Percentiles rank a stretch among this genome's conserved stretches.
Conservation (phyloP, 2,329 filamentous ascomycete genomes). For the Beauveria australis region DNA sequence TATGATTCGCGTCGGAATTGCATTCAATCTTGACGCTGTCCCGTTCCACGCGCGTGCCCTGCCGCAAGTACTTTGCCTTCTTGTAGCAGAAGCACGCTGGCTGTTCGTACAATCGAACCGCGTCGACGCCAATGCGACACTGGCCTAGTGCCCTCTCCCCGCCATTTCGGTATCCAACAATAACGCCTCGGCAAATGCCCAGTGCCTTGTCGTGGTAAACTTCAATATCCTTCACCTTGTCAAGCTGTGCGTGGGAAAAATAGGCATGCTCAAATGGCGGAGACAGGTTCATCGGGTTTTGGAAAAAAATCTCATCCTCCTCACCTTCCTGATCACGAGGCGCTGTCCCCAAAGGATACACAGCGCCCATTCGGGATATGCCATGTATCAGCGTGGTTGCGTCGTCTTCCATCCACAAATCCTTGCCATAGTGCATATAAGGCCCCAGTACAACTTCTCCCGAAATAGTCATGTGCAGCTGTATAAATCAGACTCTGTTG, state of each 20-base stretch:
- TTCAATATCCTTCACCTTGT: background rate
- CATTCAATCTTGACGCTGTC: background rate
- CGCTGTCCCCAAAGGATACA: background rate
- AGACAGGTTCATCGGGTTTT: constrained; percentile 1
- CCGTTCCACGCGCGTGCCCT: background rate
- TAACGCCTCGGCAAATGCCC: background rate
- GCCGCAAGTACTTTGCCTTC: constrained; percentile 3
- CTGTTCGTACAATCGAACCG: background rate
- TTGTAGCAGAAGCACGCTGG: background rate
- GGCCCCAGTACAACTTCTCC: constrained; percentile 2
- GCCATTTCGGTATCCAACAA: background rate
- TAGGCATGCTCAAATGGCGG: constrained; percentile 4
- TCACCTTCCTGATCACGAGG: background rate
- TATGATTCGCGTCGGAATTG: background rate
- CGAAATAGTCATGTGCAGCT: background rate
- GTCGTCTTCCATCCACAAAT: constrained; percentile 8
- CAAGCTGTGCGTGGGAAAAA: background rate
- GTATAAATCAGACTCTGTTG: background rate
- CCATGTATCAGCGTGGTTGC: constrained; percentile 4
- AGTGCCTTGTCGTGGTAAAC: constrained; percentile 4
- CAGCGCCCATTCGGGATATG: constrained; percentile 1
- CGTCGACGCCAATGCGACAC: constrained; percentile 3
- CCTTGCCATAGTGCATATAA: background rate
- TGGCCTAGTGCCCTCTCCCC: constrained; percentile 5
- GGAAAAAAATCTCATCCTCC: background rate